Evolutionary conservation across 2,329 filamentous ascomycete genomes (phyloP).

Genomic region (Venturia carpophila): DNA sequence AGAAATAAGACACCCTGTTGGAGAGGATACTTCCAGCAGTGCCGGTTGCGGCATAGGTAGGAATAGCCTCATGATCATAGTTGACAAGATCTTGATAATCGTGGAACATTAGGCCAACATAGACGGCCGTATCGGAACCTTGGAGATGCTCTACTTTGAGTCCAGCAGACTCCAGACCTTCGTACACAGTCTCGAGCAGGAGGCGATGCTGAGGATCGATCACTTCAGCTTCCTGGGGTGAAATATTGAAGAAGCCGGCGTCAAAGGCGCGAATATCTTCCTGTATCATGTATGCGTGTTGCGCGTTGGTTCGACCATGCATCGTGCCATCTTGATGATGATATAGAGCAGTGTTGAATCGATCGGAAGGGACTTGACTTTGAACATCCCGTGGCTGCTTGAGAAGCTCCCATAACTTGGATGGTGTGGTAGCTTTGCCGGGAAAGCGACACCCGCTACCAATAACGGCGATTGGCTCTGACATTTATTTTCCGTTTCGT

Average conservation of each 20-base stretch:
- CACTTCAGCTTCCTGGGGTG: conserved; percentile 20
- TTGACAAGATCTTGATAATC: conserved; percentile 20
- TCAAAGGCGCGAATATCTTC: conserved; percentile 23
- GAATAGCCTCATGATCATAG: conserved; percentile 25
- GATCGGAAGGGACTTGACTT: not conserved
- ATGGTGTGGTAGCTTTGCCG: conserved; percentile 8
- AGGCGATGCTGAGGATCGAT: conserved; percentile 26
- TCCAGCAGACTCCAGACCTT: conserved; percentile 23
- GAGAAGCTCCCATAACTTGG: conserved; percentile 14
- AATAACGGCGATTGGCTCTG: conserved; percentile 13
- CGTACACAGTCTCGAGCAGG: conserved; percentile 23
- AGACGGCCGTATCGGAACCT: conserved; percentile 19
- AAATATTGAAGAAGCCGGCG: conserved; percentile 24
- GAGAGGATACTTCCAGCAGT: conserved; percentile 22
- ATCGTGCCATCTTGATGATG: conserved; percentile 1
- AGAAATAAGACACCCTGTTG: conserved; percentile 31
- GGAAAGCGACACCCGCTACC: conserved; percentile 15
- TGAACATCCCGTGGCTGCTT: not conserved
- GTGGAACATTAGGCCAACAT: conserved; percentile 8
- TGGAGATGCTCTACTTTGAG: conserved; percentile 14
- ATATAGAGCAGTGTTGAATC: not conserved
- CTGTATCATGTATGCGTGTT: conserved; percentile 21
- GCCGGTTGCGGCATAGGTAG: conserved; percentile 23
- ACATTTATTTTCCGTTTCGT: too few relatives aligned
- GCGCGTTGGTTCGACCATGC: conserved; percentile 7